Percentiles rank a stretch among this genome's conserved stretches.
phyloP scores from a whole-genome alignment of 306 rosid species.

The Pterocarpus santalinus region DNA sequence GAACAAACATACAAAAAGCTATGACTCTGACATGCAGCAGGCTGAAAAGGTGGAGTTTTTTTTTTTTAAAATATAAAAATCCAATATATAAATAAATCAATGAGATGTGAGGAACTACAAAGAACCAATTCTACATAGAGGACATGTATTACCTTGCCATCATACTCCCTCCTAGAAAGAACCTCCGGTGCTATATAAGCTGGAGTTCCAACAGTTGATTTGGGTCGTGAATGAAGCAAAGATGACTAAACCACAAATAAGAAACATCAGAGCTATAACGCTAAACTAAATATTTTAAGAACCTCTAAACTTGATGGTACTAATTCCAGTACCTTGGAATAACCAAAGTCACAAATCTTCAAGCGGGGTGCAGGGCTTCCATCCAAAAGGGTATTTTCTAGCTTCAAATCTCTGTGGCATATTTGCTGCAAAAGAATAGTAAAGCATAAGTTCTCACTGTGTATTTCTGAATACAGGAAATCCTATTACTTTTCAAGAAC shows the following conservation, averaged over 20 bases:
- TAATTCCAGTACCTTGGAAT: constrained; percentile 65
- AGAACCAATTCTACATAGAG: constrained; percentile 24
- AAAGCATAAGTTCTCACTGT: constrained; percentile 12
- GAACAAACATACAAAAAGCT: constrained; percentile 18
- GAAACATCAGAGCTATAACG: constrained; percentile 5
- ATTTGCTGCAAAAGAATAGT: constrained; percentile 62
- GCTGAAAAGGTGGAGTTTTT: neutral
- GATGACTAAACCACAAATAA: constrained; percentile 61
- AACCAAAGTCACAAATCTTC: constrained; percentile 83
- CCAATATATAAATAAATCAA: constrained; percentile 11
- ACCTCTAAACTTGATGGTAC: neutral
- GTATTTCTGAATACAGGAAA: constrained; percentile 6
- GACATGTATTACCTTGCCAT: constrained; percentile 66
- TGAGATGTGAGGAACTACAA: constrained; percentile 8
- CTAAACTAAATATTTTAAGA: neutral
- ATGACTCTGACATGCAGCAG: constrained; percentile 4
- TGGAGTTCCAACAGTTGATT: constrained; percentile 82
- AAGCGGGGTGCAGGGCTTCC: constrained; percentile 87
- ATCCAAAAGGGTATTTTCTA: constrained; percentile 77
- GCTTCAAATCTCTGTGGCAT: constrained; percentile 77
- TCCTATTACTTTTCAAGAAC: neutral
- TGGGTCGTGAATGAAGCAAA: constrained; percentile 77
- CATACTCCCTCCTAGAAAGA: constrained; percentile 76
- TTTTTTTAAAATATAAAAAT: neutral
- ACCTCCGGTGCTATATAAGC: constrained; percentile 87